Evolutionary conservation across 192 early-diverging fungal genomes (phyloP).

Genomic region (Chytriomyces sp.): DNA sequence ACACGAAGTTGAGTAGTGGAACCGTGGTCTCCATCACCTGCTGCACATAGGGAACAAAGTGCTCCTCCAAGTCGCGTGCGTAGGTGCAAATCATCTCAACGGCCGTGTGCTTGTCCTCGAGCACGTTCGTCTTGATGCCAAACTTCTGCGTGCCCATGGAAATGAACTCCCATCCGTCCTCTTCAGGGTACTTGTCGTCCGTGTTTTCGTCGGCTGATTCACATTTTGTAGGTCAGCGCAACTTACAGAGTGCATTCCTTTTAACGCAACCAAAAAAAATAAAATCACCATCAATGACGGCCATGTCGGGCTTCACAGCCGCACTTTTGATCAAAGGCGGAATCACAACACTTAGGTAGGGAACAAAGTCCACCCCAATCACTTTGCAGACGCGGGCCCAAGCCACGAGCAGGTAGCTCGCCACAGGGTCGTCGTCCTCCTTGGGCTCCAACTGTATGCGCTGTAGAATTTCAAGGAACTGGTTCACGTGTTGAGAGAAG

Average conservation of each 20-base stretch:
- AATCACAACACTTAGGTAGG: slow-evolving; percentile 89
- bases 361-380: slow-evolving; percentile 91
- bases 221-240: too few relatives aligned
- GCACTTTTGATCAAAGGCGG: slow-evolving; percentile 85
- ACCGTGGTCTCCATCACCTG: slow-evolving; percentile 83
- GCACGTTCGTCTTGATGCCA: slow-evolving; percentile 89
- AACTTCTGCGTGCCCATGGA: slow-evolving; percentile 86
- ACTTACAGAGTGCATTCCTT: too few relatives aligned
- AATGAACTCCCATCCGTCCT: slow-evolving; percentile 98
- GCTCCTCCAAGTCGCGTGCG: slow-evolving; percentile 85
- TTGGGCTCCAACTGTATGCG: slow-evolving; percentile 74
- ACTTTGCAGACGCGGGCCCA: slow-evolving; percentile 98
- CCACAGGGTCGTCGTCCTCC: slow-evolving; percentile 92
- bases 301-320: slow-evolving; percentile 89
- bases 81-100: slow-evolving; percentile 98
- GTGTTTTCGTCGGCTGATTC: slow-evolving; percentile 72
- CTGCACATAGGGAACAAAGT: slow-evolving; percentile 86
- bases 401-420: slow-evolving; percentile 87
- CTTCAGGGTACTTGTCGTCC: slow-evolving; percentile 86
- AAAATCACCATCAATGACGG: slow-evolving; percentile 66
- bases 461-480: slow-evolving; percentile 80
- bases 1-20: slow-evolving; percentile 93
- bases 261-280: neutral
- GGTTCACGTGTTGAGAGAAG: slow-evolving; percentile 76
- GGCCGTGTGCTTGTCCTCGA: slow-evolving; percentile 98